phyloP scores from a whole-genome alignment of 2,329 filamentous ascomycete genomes.

The Aspergillus melleus region DNA sequence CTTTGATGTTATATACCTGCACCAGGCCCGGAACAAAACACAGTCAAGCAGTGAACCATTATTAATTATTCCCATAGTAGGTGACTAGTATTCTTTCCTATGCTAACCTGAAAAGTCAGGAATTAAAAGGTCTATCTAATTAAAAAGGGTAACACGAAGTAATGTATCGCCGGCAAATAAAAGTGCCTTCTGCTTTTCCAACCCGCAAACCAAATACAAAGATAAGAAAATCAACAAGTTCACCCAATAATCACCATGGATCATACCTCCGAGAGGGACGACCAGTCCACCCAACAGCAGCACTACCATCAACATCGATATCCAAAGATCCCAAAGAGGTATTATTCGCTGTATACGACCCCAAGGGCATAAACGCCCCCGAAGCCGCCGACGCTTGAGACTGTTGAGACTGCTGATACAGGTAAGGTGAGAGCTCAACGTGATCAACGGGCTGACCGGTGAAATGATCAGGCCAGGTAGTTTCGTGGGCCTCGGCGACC shows the following conservation, averaged over 20 bases:
- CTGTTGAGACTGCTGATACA: conserved; percentile 17
- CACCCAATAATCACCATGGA: background rate
- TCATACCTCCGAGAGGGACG: background rate
- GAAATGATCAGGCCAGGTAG: conserved; percentile 12
- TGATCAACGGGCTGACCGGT: conserved; percentile 11
- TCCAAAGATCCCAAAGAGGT: conserved; percentile 4
- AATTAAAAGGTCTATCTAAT: background rate
- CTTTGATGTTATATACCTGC: background rate
- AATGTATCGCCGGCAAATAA: background rate
- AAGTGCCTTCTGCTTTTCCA: background rate
- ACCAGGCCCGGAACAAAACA: background rate
- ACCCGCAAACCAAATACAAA: background rate
- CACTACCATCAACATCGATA: background rate
- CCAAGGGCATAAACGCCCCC: conserved; percentile 13
- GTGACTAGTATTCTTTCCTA: background rate
- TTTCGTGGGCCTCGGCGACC: conserved; percentile 25
- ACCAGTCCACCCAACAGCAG: background rate
- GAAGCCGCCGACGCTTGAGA: conserved; percentile 12
- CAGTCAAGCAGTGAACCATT: background rate
- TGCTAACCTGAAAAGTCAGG: background rate
- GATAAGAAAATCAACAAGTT: background rate
- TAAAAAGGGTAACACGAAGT: background rate
- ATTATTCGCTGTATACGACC: conserved; percentile 12
- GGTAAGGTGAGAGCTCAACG: conserved; percentile 18
- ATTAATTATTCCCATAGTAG: background rate